Conservation (phyloP, 768 basidiomycete genomes). For the Termitomyces sp. region DNA sequence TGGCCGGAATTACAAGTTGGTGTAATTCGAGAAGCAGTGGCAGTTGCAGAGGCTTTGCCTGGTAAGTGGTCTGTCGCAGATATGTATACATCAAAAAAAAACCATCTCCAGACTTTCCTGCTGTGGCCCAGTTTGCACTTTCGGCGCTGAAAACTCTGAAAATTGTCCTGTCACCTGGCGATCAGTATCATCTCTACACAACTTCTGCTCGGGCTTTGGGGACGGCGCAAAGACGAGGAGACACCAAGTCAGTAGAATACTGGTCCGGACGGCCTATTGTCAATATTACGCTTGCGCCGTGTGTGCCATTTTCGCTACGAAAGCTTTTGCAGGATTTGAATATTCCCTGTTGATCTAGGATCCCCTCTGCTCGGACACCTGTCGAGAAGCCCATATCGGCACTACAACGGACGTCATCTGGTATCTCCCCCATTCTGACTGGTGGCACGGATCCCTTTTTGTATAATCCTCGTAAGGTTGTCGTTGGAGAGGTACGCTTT, state of each 20-base stretch:
- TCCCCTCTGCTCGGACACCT: slow-evolving; percentile 65
- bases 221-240: slow-evolving; percentile 74
- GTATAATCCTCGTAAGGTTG: slow-evolving; percentile 79
- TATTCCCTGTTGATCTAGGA: slow-evolving; percentile 30
- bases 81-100: background rate
- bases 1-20: slow-evolving; percentile 96
- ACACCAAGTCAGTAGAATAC: slow-evolving; percentile 65
- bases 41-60: slow-evolving; percentile 86
- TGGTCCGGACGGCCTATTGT: slow-evolving; percentile 83
- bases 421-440: slow-evolving; percentile 42
- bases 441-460: slow-evolving; percentile 77
- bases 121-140: slow-evolving; percentile 86
- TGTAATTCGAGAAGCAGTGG: slow-evolving; percentile 87
- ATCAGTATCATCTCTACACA: slow-evolving; percentile 76
- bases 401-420: slow-evolving; percentile 34
- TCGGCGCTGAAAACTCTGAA: slow-evolving; percentile 77
- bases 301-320: slow-evolving; percentile 18
- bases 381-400: slow-evolving; percentile 64
- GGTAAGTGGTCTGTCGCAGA: slow-evolving; percentile 39
- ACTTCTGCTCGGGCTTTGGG: slow-evolving; percentile 68
- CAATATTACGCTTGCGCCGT: slow-evolving; percentile 78
- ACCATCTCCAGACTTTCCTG: slow-evolving; percentile 58
- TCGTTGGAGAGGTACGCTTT: slow-evolving; percentile 47
- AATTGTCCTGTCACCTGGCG: slow-evolving; percentile 58
- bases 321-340: slow-evolving; percentile 6